Base-by-base conservation (phyloP, 1,284 basidiomycete species). In the Trametes polyzona region DNA sequence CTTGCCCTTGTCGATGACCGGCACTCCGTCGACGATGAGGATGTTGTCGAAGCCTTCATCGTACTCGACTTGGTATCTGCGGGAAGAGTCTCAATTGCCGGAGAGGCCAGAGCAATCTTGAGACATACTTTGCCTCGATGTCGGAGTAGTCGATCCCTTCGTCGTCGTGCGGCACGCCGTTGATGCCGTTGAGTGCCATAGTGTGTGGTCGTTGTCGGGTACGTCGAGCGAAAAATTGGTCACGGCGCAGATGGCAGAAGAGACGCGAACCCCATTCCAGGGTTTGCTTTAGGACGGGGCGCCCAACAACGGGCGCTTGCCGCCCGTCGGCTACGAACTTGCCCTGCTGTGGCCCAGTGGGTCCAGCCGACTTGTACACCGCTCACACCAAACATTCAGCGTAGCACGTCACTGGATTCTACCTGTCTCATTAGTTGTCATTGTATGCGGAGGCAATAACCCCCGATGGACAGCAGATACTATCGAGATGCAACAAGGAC, bases 71-170 rank as follows among this genome's bases (percentile, higher is more conserved):
- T 83, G 82, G 74, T 93, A 94, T 79, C 92, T 95, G 68, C n/a
- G 26, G 42, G 24, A 44, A 47, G 24, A 42, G 59, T 61, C 53
- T 67, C 51, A 30, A 55, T 27, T 26, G 17, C 41, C 6, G 10
- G 35, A 17, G 41, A 40, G 17, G 52, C 16, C 1, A 16, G 16
- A n/a, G 27, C n/a, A n/a, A n/a, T n/a, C 44, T 35, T 26, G 33
- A 24, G 7, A 75, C 83, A 59, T 64, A 96, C 93, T 93, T 93
- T 76, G 83, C 84, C 72, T 98, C 96, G 66, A 99, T 97, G 72
- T 98, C 96, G 53, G 90, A 86, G 73, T 90, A 98, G 73, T 98
- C 93, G 65, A 97, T 93, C 56, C 86, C 89, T 55, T 92, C 88
- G 62, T 87, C 83, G 57, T 70, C 69, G 58, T 64, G 48, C 23